Base-by-base conservation (phyloP, 2,329 filamentous ascomycete species). In the Lachnellula hyalina region DNA sequence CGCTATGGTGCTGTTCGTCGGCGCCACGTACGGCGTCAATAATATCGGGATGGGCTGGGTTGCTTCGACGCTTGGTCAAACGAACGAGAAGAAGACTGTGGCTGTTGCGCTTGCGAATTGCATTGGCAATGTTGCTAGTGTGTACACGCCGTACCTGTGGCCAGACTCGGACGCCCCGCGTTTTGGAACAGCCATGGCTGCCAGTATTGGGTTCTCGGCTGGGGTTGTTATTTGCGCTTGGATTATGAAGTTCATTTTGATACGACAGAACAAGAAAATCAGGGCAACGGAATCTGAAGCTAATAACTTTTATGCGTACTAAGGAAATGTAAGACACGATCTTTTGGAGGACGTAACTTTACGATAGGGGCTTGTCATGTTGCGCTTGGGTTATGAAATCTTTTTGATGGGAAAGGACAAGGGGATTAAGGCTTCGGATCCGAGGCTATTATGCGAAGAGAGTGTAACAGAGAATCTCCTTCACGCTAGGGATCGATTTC, bases 141-240 rank as follows among this genome's bases (percentile, higher is more conserved):
- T 73, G 34, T 73, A 69, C 64, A 72, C 70, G 8, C 69, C 71
- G n/a, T 73, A 72, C 53, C 60, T 73, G 5, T 73, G 70, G 67
- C 67, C 69, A 2, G 62, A 69, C 23, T 63, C 53, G 8, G 67
- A 71, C 46, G 67, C 56, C 4, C 17, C 17, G 3, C n/a, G 41
- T 5, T 44, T 21, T 23, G 19, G 17, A 5, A 59, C 62, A 61
- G 53, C 53, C 5, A 14, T 52, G 36, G 46, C 53, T 4, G 53
- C 75, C 55, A 73, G 75, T 58, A 66, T 73, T 7, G 44, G 42
- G 25, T 66, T 68, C 59, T 72, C 71, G 15, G 59, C 72, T 34
- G 71, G 69, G 2, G 71, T 68, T 25, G 70, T 70, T 3, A 47
- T 63, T 6, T 54, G 65, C 49, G 73, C 72, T 6, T 75, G 73